Evolutionary conservation across 148 eudicot genomes (phyloP).

Genomic region (Salicornia ramosissima): DNA sequence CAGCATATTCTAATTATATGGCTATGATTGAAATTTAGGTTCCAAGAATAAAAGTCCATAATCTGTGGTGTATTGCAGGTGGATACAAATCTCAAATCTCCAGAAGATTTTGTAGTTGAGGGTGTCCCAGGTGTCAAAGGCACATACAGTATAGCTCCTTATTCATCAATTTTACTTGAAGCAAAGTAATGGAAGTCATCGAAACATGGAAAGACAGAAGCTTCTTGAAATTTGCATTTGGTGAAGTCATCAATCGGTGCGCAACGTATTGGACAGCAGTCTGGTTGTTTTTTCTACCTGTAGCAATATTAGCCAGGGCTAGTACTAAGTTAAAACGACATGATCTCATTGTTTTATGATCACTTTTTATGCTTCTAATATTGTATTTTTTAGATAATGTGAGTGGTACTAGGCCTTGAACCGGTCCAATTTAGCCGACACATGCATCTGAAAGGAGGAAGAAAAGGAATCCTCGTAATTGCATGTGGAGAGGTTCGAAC

Average conservation of each 20-base stretch:
- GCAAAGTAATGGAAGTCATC: constrained; percentile 38
- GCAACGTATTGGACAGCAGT: not conserved
- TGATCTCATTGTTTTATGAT: not conserved
- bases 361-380: not conserved
- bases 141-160: constrained; percentile 66
- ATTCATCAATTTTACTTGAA: constrained; percentile 75
- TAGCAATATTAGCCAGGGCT: not conserved
- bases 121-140: constrained; percentile 58
- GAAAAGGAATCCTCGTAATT: too few species aligned
- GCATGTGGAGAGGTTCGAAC: too few species aligned
- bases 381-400: too few species aligned
- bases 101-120: constrained; percentile 61
- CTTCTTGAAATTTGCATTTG: not conserved
- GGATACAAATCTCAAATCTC: constrained; percentile 80
- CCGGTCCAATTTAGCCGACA: too few species aligned
- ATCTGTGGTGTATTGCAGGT: constrained; percentile 40
- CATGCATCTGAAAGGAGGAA: too few species aligned
- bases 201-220: not conserved
- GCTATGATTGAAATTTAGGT: not conserved
- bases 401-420: too few species aligned
- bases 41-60: not conserved
- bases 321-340: not conserved
- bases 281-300: not conserved
- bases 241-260: not conserved
- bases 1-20: not conserved